Evolutionary conservation across 805 yeast genomes (phyloP), one percentile per base, ranked within the genome.

Genomic region (Lachancea meyersii): DNA sequence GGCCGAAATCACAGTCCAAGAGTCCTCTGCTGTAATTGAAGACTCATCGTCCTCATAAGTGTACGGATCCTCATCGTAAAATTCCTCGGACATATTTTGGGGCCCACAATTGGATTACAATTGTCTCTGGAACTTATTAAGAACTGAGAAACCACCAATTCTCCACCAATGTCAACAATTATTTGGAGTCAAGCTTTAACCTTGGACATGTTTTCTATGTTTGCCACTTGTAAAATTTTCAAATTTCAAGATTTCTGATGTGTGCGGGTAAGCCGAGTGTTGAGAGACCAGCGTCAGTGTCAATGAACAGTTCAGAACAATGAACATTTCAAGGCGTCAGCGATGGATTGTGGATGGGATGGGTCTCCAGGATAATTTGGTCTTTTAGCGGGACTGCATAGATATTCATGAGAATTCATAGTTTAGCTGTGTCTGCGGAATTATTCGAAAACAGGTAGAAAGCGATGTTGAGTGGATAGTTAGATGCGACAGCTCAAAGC

Each of bases 1-100:
- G 14, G 97, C 79, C 22, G 96, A 84, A 53, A 93, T 93, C 49
- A 93, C 97, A 24, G 95, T 82, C 99, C 99, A 93, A 68, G 98
- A 93, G 73, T 93, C 98, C 70, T 93, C 98, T 22, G 96, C 86
- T 24, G 97, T 88, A 69, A 93, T 86, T 58, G 82, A 77, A 47
- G 75, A 76, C 40, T 68, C 72, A 48, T 77, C 86, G 50, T 75
- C 81, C 53, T 82, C 89, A 61, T 80, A 80, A 44, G 76, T 79
- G 64, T 86, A 84, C 39, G 81, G 84, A 64, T 83, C 89, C 34
- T 70, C 74, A 22, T 61, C 63, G 37, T 58, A 61, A 50, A 64
- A 62, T 38, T 65, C 67, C 32, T 41, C 44, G 22, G 44, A 35
- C 35, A 38, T 35, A 10, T 7, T 30, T 4, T 13, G 32, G 19